Conservation (phyloP, 2,329 filamentous ascomycete genomes). For the Cordyceps militaris region DNA sequence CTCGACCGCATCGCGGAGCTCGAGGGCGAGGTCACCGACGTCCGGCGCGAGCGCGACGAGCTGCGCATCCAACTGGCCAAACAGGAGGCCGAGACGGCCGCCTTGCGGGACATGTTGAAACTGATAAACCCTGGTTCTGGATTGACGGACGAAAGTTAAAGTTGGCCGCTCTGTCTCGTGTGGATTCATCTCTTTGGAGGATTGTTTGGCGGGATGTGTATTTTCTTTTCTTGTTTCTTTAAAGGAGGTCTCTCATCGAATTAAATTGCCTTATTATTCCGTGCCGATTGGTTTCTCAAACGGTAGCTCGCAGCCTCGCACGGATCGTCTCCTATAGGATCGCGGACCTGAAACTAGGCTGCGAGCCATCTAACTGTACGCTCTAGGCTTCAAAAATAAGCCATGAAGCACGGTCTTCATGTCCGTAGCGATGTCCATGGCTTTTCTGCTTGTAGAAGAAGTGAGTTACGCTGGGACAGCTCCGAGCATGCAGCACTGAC, state of each 20-base stretch:
- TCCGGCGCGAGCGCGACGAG: constrained; percentile 49
- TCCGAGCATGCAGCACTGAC: not conserved
- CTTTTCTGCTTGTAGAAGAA: not conserved
- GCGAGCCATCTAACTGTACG: too few species aligned
- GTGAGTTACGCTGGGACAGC: not conserved
- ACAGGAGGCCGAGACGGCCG: constrained; percentile 52
- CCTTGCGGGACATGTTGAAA: constrained; percentile 36
- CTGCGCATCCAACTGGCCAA: constrained; percentile 48
- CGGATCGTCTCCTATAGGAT: not conserved
- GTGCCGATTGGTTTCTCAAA: not conserved
- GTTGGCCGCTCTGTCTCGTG: not conserved
- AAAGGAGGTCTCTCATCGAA: not conserved
- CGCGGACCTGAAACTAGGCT: not conserved
- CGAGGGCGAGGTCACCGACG: constrained; percentile 44
- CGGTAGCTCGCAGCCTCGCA: not conserved
- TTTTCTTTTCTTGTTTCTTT: not conserved
- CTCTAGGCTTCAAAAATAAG: too few species aligned
- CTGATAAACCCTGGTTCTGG: constrained; percentile 10
- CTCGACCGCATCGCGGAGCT: constrained; percentile 52
- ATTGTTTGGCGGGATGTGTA: constrained; percentile 4
- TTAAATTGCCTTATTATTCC: not conserved
- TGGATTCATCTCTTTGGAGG: not conserved
- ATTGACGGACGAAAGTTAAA: constrained; percentile 1
- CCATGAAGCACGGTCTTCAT: not conserved
- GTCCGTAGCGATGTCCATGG: not conserved